Conservation (phyloP, 495 filamentous ascomycete genomes). For the Aspergillus sclerotioniger region DNA sequence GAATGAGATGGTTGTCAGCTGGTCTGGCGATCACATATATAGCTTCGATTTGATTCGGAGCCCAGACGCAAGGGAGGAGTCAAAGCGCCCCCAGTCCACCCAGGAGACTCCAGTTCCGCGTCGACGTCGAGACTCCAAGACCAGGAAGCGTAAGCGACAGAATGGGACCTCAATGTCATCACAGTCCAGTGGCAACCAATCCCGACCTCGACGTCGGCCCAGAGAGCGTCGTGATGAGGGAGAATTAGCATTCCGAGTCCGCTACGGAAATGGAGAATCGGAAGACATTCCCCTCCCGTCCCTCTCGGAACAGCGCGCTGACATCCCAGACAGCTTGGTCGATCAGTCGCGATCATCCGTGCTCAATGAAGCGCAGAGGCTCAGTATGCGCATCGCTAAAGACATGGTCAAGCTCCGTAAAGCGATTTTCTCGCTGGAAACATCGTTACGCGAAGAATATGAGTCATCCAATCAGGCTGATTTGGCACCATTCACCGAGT, state of each 20-base stretch:
- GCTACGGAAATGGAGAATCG: conserved; percentile 63
- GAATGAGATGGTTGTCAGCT: conserved; percentile 71
- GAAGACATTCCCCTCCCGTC: conserved; percentile 51
- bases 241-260: conserved; percentile 50
- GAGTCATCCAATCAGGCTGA: conserved; percentile 22
- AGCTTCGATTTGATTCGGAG: conserved; percentile 68
- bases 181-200: conserved; percentile 39
- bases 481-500: conserved; percentile 32
- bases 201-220: conserved; percentile 42
- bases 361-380: conserved; percentile 49
- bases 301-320: conserved; percentile 28
- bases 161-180: conserved; percentile 46
- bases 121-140: conserved; percentile 36
- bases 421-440: conserved; percentile 53
- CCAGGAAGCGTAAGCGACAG: conserved; percentile 58
- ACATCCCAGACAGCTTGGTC: conserved; percentile 28
- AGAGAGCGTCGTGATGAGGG: conserved; percentile 28
- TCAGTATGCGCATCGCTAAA: conserved; percentile 55
- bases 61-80: conserved; percentile 52
- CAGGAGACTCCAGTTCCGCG: conserved; percentile 19
- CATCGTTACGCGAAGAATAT: conserved; percentile 28
- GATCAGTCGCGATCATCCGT: conserved; percentile 43
- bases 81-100: conserved; percentile 11
- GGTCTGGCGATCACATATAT: conserved; percentile 75
- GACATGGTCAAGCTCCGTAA: conserved; percentile 56